Percentiles rank a stretch among this genome's conserved stretches.
Conservation (phyloP, 169 alveolate species). For the Plasmodium malariae region DNA sequence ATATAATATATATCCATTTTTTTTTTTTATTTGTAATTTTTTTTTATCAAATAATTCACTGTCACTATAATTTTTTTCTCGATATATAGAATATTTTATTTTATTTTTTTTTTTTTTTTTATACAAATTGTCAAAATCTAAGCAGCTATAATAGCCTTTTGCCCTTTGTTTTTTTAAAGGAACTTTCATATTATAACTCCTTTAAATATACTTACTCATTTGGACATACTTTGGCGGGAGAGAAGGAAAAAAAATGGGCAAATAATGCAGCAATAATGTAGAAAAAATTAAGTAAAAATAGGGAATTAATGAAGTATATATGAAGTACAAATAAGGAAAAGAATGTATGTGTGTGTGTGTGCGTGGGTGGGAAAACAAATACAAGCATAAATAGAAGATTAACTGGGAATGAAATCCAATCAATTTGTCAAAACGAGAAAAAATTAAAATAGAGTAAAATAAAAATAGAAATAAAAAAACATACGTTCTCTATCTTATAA, state of each 20-base stretch:
- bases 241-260: neutral
- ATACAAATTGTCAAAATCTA: slow-evolving; percentile 68
- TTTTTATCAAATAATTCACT: slow-evolving; percentile 47
- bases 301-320: no score
- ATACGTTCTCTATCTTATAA: no score
- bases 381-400: no score
- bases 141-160: slow-evolving; percentile 63
- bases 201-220: no score
- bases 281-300: no score
- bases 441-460: no score
- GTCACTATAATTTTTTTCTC: slow-evolving; percentile 63
- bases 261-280: neutral
- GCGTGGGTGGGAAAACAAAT: no score
- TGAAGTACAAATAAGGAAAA: no score
- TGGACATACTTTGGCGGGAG: neutral
- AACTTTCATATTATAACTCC: slow-evolving; percentile 33
- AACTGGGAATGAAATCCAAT: no score
- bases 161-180: slow-evolving; percentile 65
- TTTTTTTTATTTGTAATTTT: slow-evolving; percentile 24
- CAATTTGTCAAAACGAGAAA: no score
- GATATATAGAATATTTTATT: slow-evolving; percentile 43
- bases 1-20: slow-evolving; percentile 37
- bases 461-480: no score
- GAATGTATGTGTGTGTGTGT: no score
- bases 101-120: slow-evolving; percentile 68